A percentile compares a stretch with the other conserved stretches of the same genome.
phyloP scores from a whole-genome alignment of 306 rosid species.

The Inga leiocalycina region DNA sequence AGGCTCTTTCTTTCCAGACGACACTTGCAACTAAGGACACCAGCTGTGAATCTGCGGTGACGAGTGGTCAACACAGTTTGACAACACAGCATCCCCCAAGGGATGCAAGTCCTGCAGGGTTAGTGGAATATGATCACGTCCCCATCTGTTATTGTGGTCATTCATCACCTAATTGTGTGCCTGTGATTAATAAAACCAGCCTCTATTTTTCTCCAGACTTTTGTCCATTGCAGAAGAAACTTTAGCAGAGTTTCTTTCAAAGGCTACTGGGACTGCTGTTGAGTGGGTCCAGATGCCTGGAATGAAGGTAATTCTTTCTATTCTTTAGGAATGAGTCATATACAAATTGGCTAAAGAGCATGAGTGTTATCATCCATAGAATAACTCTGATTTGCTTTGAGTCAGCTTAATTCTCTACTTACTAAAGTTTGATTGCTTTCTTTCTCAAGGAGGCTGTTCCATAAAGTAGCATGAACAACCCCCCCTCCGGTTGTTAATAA shows the following conservation, averaged over 20 bases:
- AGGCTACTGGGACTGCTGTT: constrained; percentile 98
- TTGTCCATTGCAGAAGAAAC: constrained; percentile 87
- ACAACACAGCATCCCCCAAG: constrained; percentile 78
- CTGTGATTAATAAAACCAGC: constrained; percentile 50
- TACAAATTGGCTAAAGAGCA: background rate
- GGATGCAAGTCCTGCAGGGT: constrained; percentile 99
- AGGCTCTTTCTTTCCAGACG: constrained; percentile 45
- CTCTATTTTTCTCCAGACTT: constrained; percentile 51
- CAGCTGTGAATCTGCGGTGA: constrained; percentile 92
- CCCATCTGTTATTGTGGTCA: constrained; percentile 47
- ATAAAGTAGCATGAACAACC: background rate
- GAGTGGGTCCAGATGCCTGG: constrained; percentile 98
- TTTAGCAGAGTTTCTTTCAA: constrained; percentile 91
- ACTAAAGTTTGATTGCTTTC: background rate
- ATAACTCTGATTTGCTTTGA: background rate
- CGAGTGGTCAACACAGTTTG: constrained; percentile 67
- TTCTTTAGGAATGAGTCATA: constrained; percentile 9
- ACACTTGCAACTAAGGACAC: constrained; percentile 77
- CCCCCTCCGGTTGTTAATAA: no score
- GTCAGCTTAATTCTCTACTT: background rate
- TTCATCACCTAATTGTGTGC: constrained; percentile 43
- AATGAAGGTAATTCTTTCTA: constrained; percentile 72
- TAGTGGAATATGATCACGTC: constrained; percentile 67
- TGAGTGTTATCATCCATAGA: background rate
- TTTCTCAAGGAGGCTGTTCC: background rate